Conservation (phyloP, 1,284 basidiomycete genomes). For the Uromyces viciae-fabae region DNA sequence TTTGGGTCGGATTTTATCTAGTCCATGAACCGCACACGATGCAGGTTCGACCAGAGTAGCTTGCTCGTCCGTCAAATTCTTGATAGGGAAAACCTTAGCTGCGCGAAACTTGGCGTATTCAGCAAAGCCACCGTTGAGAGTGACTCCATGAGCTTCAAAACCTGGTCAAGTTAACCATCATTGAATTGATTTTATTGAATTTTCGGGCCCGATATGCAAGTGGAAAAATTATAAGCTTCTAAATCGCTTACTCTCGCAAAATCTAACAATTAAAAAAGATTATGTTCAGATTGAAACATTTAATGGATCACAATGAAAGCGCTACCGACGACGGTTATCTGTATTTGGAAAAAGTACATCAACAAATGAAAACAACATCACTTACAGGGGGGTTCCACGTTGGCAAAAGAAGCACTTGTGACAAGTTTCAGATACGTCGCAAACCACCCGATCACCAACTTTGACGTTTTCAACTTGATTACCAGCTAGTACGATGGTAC, state of each 20-base stretch:
- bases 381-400: slow-evolving; percentile 60
- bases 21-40: slow-evolving; percentile 79
- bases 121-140: slow-evolving; percentile 74
- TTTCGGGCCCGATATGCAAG: too few relatives aligned
- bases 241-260: slow-evolving; percentile 30
- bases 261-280: background rate
- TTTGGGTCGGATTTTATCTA: slow-evolving; percentile 73
- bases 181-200: background rate
- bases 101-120: slow-evolving; percentile 62
- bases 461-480: slow-evolving; percentile 67
- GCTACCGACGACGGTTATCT: too few relatives aligned
- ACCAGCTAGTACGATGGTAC: slow-evolving; percentile 66
- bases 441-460: slow-evolving; percentile 73
- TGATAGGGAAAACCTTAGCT: slow-evolving; percentile 75
- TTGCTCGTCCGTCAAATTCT: slow-evolving; percentile 79
- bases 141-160: slow-evolving; percentile 72
- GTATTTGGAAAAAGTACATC: too few relatives aligned
- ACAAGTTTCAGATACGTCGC: slow-evolving; percentile 64
- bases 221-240: background rate
- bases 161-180: slow-evolving; percentile 61
- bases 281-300: too few relatives aligned
- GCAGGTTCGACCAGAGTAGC: slow-evolving; percentile 75
- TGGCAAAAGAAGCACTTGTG: slow-evolving; percentile 77
- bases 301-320: too few relatives aligned
- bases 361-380: background rate